A percentile compares a stretch with the other conserved stretches of the same genome.
phyloP scores from a whole-genome alignment of 2,329 filamentous ascomycete genomes.

The Hypoxylon sp. region DNA sequence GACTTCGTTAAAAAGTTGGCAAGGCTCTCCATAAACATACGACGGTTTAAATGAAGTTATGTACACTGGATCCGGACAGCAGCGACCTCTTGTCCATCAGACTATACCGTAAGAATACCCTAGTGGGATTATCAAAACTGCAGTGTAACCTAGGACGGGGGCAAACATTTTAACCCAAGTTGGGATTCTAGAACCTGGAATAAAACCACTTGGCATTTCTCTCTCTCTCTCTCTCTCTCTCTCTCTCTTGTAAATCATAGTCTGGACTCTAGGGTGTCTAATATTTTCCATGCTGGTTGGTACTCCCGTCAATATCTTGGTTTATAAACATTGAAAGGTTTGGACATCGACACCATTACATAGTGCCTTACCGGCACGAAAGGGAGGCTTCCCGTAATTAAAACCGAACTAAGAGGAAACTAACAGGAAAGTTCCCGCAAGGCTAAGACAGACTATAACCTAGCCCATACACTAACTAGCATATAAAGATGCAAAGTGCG shows the following conservation, averaged over 20 bases:
- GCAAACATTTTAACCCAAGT: not conserved
- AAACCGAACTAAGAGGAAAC: constrained; percentile 6
- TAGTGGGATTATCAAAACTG: not conserved
- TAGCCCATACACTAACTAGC: constrained; percentile 1
- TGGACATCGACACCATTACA: not conserved
- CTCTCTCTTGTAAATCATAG: not conserved
- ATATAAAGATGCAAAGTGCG: not conserved
- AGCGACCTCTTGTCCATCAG: not conserved
- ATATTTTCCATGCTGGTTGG: not conserved
- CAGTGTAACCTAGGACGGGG: not conserved
- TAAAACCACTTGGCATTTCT: not conserved
- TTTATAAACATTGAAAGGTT: not conserved
- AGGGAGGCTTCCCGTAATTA: not conserved
- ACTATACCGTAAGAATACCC: not conserved
- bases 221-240: too few species aligned
- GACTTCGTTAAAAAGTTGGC: not conserved
- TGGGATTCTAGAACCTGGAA: not conserved
- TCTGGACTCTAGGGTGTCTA: too few species aligned
- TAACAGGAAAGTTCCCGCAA: constrained; percentile 10
- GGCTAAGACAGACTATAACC: not conserved
- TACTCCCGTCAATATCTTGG: too few species aligned
- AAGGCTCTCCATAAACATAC: constrained; percentile 12
- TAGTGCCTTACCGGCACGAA: constrained; percentile 1
- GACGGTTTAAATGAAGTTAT: constrained; percentile 13
- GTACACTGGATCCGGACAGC: constrained; percentile 7